Evolutionary conservation across 257 asterid genomes (phyloP).

Genomic region (Verbascum thapsus): DNA sequence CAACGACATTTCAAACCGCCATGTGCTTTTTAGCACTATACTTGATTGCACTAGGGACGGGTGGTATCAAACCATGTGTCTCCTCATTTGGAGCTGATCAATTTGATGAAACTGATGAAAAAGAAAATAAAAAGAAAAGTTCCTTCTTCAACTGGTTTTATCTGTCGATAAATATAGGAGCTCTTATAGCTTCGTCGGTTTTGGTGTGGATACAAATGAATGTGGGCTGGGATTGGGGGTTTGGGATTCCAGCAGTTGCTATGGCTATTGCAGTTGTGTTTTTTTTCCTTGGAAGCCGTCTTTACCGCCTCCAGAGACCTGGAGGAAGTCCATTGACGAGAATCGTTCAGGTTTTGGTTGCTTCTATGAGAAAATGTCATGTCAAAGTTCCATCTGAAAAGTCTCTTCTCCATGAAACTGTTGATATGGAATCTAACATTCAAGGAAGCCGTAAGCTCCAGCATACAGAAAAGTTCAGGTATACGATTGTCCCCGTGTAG

Average conservation of each 20-base stretch:
- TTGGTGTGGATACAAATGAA: slow-evolving; percentile 87
- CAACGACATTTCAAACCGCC: slow-evolving; percentile 53
- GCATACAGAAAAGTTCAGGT: slow-evolving; percentile 72
- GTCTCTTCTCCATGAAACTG: slow-evolving; percentile 64
- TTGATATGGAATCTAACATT: slow-evolving; percentile 55
- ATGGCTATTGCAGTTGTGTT: slow-evolving; percentile 74
- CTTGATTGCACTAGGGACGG: slow-evolving; percentile 84
- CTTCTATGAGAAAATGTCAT: slow-evolving; percentile 41
- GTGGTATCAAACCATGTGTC: slow-evolving; percentile 95
- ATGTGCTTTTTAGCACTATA: slow-evolving; percentile 54
- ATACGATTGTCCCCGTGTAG: neutral
- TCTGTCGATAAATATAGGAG: slow-evolving; percentile 82
- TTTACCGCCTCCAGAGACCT: slow-evolving; percentile 70
- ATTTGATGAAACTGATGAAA: slow-evolving; percentile 71
- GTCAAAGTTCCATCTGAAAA: slow-evolving; percentile 54
- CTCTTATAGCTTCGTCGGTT: slow-evolving; percentile 76
- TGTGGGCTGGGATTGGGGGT: slow-evolving; percentile 95
- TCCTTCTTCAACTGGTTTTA: slow-evolving; percentile 92
- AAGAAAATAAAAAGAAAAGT: slow-evolving; percentile 69
- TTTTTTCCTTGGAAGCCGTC: slow-evolving; percentile 60
- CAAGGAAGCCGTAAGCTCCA: slow-evolving; percentile 76
- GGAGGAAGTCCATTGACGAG: slow-evolving; percentile 92
- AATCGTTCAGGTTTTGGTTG: slow-evolving; percentile 71
- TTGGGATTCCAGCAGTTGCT: slow-evolving; percentile 80
- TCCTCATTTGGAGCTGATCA: slow-evolving; percentile 94